Evolutionary conservation across 192 early-diverging fungal genomes (phyloP).

Genomic region (Podila epicladia): DNA sequence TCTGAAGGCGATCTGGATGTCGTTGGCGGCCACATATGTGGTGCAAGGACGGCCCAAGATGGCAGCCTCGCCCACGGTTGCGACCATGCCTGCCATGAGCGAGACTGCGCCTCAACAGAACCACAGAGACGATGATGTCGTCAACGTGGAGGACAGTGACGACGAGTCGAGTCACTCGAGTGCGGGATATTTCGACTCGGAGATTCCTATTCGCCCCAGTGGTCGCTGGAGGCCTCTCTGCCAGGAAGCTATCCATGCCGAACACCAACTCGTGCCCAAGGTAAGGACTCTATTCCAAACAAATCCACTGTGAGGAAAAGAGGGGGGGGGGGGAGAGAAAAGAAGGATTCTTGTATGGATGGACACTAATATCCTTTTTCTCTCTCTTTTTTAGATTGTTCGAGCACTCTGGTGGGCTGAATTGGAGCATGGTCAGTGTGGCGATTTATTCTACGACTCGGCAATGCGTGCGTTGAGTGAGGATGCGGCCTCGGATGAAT

Average conservation of each 20-base stretch:
- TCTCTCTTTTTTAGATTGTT: constrained; percentile 20
- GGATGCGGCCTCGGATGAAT: constrained; percentile 38
- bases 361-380: background rate
- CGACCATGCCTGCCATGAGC: constrained; percentile 13
- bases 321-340: background rate
- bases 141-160: background rate
- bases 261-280: constrained; percentile 38
- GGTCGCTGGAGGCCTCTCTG: constrained; percentile 22
- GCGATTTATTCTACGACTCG: constrained; percentile 24
- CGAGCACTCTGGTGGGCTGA: constrained; percentile 35
- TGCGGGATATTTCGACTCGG: background rate
- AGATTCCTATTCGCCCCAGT: background rate
- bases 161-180: background rate
- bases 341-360: background rate
- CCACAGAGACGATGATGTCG: background rate
- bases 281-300: constrained; percentile 6
- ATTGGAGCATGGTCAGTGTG: constrained; percentile 25
- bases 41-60: constrained; percentile 36
- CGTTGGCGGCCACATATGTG: constrained; percentile 41
- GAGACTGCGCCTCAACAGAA: constrained; percentile 8
- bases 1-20: constrained; percentile 46
- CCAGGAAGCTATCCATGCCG: constrained; percentile 32
- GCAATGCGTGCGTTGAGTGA: constrained; percentile 38
- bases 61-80: background rate
- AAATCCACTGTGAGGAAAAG: background rate